phyloP scores from a whole-genome alignment of 805 yeast species.

The Naumovozyma dairenensis region DNA sequence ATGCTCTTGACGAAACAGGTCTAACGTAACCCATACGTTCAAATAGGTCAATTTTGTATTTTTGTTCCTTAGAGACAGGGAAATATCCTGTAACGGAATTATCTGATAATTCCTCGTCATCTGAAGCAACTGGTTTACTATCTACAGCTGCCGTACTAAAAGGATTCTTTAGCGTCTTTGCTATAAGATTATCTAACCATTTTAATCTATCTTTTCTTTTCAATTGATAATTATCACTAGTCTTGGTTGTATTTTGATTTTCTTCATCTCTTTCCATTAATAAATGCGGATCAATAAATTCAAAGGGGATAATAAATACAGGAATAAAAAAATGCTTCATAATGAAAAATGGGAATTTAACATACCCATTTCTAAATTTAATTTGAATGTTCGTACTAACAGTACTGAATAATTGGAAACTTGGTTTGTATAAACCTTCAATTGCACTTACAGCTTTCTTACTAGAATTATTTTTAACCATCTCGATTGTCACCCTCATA shows the following conservation, averaged over 20 bases:
- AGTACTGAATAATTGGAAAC: slow-evolving; percentile 24
- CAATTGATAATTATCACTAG: no score
- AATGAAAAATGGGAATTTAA: slow-evolving; percentile 26
- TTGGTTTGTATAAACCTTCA: slow-evolving; percentile 23
- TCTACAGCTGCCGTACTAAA: slow-evolving; percentile 7
- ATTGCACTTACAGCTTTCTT: slow-evolving; percentile 17
- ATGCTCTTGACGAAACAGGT: slow-evolving; percentile 18
- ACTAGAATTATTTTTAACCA: slow-evolving; percentile 22
- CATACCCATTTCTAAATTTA: slow-evolving; percentile 28
- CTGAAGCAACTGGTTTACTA: slow-evolving; percentile 3
- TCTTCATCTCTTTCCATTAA: slow-evolving; percentile 8
- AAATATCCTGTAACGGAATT: slow-evolving; percentile 21
- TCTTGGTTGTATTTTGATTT: not conserved
- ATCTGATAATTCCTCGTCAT: slow-evolving; percentile 11
- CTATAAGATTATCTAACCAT: slow-evolving; percentile 12
- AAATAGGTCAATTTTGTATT: slow-evolving; percentile 17
- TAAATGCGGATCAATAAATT: slow-evolving; percentile 24
- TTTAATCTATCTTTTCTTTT: slow-evolving; percentile 5
- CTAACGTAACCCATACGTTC: slow-evolving; percentile 24
- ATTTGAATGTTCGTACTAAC: slow-evolving; percentile 29
- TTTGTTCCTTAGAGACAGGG: slow-evolving; percentile 21
- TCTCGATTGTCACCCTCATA: slow-evolving; percentile 26
- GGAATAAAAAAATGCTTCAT: slow-evolving; percentile 26
- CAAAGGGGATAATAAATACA: slow-evolving; percentile 24
- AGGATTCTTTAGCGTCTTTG: slow-evolving; percentile 19